These are phyloP conservation scores for Serendipita sp. DNA, from an alignment of 768 basidiomycete genomes.

Conservation along the genomic window DNA sequence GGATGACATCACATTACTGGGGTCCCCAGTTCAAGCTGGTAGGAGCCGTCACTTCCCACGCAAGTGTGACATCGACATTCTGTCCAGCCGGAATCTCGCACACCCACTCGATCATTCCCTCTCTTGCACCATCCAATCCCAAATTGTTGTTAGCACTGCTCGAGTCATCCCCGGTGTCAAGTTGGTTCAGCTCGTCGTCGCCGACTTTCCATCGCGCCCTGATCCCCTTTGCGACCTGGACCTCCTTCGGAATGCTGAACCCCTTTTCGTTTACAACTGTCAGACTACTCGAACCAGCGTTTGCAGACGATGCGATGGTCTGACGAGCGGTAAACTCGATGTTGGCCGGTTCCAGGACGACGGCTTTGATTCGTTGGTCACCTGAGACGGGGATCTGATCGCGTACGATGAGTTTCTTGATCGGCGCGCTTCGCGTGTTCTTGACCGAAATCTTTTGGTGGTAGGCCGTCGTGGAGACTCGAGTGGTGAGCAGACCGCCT, in stretches of 20 bases:
- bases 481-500: constrained; percentile 7
- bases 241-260: constrained; percentile 14
- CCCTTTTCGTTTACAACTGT: not conserved
- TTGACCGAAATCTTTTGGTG: constrained; percentile 12
- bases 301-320: not conserved
- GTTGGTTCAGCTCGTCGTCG: constrained; percentile 18
- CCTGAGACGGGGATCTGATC: constrained; percentile 16
- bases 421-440: constrained; percentile 9
- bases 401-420: constrained; percentile 15
- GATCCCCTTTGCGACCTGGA: constrained; percentile 17
- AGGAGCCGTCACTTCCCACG: constrained; percentile 38
- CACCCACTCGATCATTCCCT: constrained; percentile 42
- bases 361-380: constrained; percentile 18
- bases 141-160: constrained; percentile 18
- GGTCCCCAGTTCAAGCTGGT: constrained; percentile 13
- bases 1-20: not conserved
- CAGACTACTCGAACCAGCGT: no score
- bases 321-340: constrained; percentile 10
- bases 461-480: constrained; percentile 7
- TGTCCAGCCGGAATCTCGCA: constrained; percentile 28
- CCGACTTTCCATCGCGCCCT: constrained; percentile 15
- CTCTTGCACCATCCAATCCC: constrained; percentile 4
- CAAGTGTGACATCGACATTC: constrained; percentile 28
- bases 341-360: constrained; percentile 16
- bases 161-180: constrained; percentile 24